phyloP scores from a whole-genome alignment of 345 rosid species.

The Crucihimalaya himalaica region DNA sequence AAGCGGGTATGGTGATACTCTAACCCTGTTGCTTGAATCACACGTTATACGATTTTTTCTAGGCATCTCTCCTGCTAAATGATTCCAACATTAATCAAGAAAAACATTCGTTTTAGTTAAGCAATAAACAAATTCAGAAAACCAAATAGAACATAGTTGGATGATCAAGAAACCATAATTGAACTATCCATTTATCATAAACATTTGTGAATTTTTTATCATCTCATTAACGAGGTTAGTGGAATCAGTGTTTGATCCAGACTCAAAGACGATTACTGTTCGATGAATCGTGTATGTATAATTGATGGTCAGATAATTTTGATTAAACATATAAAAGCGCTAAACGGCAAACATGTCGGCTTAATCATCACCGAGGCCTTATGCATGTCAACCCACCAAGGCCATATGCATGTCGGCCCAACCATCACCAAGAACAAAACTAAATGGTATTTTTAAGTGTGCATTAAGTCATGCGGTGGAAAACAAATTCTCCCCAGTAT shows the following conservation, averaged over 20 bases:
- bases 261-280: neutral
- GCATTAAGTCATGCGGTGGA: neutral
- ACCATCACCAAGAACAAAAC: neutral
- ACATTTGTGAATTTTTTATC: no score
- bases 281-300: neutral
- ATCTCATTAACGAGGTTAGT: no score
- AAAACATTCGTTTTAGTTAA: neutral
- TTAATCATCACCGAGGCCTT: neutral
- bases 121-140: neutral
- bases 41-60: neutral
- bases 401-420: neutral
- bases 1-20: constrained; percentile 34
- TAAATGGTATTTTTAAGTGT: neutral
- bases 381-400: neutral
- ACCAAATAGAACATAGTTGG: neutral
- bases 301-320: neutral
- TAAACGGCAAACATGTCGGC: neutral
- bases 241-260: neutral
- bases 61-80: neutral
- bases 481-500: neutral
- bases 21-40: neutral
- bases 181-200: neutral
- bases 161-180: neutral
- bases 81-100: neutral
- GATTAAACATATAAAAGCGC: neutral